Conservation (phyloP, 768 basidiomycete genomes). For the Gyrodon lividus region DNA sequence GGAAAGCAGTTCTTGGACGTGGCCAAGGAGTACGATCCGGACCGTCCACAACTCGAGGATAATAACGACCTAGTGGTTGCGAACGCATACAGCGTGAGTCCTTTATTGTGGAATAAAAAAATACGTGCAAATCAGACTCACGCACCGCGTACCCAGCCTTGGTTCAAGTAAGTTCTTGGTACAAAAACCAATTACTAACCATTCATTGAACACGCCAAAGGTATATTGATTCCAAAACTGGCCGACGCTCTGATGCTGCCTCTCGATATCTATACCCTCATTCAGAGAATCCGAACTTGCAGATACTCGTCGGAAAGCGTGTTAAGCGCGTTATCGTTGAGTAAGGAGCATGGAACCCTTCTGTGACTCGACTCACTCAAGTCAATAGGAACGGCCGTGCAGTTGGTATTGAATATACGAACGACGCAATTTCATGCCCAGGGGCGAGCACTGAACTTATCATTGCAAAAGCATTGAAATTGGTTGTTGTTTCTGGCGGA, state of each 20-base stretch:
- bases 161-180: slow-evolving; percentile 15
- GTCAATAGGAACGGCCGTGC: slow-evolving; percentile 34
- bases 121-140: not conserved
- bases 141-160: slow-evolving; percentile 7
- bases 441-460: slow-evolving; percentile 4
- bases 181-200: not conserved
- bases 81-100: slow-evolving; percentile 26
- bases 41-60: slow-evolving; percentile 44
- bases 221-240: slow-evolving; percentile 48
- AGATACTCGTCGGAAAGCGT: slow-evolving; percentile 29
- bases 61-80: slow-evolving; percentile 41
- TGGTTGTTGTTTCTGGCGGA: slow-evolving; percentile 41
- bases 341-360: slow-evolving; percentile 20
- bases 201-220: slow-evolving; percentile 30
- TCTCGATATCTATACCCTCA: slow-evolving; percentile 40
- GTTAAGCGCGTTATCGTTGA: slow-evolving; percentile 38
- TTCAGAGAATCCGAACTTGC: slow-evolving; percentile 29
- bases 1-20: slow-evolving; percentile 47
- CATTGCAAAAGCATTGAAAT: slow-evolving; percentile 29
- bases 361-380: not conserved
- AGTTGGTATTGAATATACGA: slow-evolving; percentile 36
- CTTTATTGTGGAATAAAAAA: not conserved
- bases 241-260: slow-evolving; percentile 30
- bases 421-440: slow-evolving; percentile 26
- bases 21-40: slow-evolving; percentile 47